Conservation (phyloP, 1,139 yeast genomes). For the Scheffersomyces titani region DNA sequence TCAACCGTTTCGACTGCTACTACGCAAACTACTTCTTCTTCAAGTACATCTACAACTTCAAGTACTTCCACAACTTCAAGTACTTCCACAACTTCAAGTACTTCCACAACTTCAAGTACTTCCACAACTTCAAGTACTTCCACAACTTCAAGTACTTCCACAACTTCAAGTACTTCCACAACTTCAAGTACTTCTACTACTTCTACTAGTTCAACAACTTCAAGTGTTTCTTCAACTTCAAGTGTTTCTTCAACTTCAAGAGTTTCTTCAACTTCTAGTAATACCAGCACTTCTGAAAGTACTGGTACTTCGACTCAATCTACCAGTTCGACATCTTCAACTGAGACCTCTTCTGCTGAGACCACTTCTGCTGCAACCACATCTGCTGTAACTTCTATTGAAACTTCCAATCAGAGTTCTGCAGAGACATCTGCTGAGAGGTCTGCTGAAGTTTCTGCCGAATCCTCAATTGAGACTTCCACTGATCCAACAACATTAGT, state of each 20-base stretch:
- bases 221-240: constrained; percentile 1
- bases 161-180: constrained; percentile 3
- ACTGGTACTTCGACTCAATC: constrained; percentile 1
- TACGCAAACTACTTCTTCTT: neutral
- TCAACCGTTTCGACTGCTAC: constrained; percentile 5
- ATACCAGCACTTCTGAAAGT: constrained; percentile 1
- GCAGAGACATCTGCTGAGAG: neutral
- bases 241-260: constrained; percentile 2
- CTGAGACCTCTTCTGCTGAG: neutral
- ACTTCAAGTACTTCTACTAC: constrained; percentile 4
- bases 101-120: constrained; percentile 3
- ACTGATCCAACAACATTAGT: constrained; percentile 1
- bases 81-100: constrained; percentile 1
- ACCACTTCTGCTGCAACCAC: neutral
- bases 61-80: constrained; percentile 1
- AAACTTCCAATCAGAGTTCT: neutral
- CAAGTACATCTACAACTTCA: constrained; percentile 2
- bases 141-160: constrained; percentile 3
- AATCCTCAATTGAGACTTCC: too few relatives aligned
- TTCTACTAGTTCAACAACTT: constrained; percentile 3
- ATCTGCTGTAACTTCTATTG: neutral
- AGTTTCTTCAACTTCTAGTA: constrained; percentile 2
- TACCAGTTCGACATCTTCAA: constrained; percentile 3
- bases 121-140: constrained; percentile 1
- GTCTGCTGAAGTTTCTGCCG: neutral